Base-by-base conservation (phyloP, 257 asterid genomes). In the Capsicum chinense region DNA sequence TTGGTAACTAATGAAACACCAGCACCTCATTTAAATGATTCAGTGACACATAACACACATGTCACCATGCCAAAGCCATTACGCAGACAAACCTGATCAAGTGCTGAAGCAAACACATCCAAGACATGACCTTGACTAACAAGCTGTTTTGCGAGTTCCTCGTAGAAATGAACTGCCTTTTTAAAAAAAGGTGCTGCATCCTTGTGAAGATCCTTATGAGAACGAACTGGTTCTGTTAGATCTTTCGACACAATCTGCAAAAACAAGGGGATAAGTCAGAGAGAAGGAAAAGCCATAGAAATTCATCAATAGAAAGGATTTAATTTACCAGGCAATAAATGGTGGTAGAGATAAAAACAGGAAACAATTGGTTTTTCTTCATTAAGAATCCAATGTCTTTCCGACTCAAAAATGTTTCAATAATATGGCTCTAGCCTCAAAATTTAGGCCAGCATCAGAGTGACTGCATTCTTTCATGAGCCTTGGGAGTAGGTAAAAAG, bases 101-200 rank as follows among this genome's bases (percentile, higher is more conserved):
- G 98, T 82, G 98, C 98, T 83, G 99, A 97, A 67, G 99, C 99
- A 84, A 95, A 95, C 73, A 97, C 88, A 87, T 97, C 99, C 95
- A 97, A 86, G 67, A 92, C 96, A 84, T 97, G 99, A 79, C 98
- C 98, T 90, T 95, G 97, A 79, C 88, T 90, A 79, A 93, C 97
- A 68, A 97, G 90, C 86, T 97, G 98, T 85, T 90, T 95, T 66
- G 96, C 96, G 85, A 97, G 92, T 81, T 97, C 98, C 84, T 93
- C 95, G 12, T 92, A 97, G 92, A 97, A 97, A 74, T 88, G 90
- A 79, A 93, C 94, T 58, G 99, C 91, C 87, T 97, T 97, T 85
- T 91, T 95, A 84, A 92, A 97, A 89, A 87, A 93, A 35, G 95
- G 97, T 82, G 94, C 98, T 50, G 98, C 97, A 85, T 97, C 98